These are phyloP conservation scores for Neopestalotiopsis clavispora DNA, from an alignment of 2,329 filamentous ascomycete genomes.

Conservation along the genomic window DNA sequence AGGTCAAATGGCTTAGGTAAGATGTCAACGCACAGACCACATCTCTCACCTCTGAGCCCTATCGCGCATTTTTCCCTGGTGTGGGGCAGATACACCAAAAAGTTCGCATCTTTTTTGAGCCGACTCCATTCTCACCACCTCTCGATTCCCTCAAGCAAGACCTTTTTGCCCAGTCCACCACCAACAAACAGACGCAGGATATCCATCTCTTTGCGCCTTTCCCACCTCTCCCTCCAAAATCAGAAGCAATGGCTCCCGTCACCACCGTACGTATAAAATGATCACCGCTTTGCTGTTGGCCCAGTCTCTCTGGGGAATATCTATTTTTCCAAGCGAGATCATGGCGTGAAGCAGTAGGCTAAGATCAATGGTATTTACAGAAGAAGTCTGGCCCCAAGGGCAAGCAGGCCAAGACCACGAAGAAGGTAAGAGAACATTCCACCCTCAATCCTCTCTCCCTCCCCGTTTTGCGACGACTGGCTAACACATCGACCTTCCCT, in stretches of 20 bases:
- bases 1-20: background rate
- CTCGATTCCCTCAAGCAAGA: slow-evolving; percentile 17
- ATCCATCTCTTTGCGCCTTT: slow-evolving; percentile 72
- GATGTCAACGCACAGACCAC: background rate
- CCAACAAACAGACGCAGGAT: slow-evolving; percentile 42
- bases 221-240: slow-evolving; percentile 42
- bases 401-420: slow-evolving; percentile 76
- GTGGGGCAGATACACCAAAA: slow-evolving; percentile 38
- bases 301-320: slow-evolving; percentile 49
- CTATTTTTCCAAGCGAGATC: slow-evolving; percentile 39
- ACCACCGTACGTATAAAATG: slow-evolving; percentile 78
- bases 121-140: slow-evolving; percentile 7
- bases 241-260: slow-evolving; percentile 75
- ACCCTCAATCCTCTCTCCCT: background rate
- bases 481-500: slow-evolving; percentile 4
- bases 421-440: slow-evolving; percentile 66
- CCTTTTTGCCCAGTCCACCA: slow-evolving; percentile 27
- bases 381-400: slow-evolving; percentile 69
- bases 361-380: slow-evolving; percentile 67
- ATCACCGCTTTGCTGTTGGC: slow-evolving; percentile 93
- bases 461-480: background rate
- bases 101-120: slow-evolving; percentile 23
- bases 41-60: slow-evolving; percentile 8
- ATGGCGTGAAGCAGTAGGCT: slow-evolving; percentile 92
- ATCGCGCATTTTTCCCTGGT: slow-evolving; percentile 2